phyloP scores from a whole-genome alignment of 495 filamentous ascomycete species.

The Xylaria curta region DNA sequence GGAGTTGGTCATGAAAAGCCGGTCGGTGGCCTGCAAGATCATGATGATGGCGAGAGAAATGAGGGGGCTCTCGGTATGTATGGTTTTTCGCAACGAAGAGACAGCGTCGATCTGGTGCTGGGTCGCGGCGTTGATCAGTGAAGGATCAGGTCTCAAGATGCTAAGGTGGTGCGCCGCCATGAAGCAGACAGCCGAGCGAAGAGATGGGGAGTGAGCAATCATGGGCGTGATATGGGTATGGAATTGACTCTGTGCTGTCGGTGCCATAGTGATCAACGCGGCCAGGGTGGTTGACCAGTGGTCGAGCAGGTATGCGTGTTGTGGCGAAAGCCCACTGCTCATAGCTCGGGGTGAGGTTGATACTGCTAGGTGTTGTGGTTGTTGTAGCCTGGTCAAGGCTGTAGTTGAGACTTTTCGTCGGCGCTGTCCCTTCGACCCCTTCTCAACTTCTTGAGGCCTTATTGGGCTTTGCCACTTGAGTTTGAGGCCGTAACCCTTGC shows the following conservation, averaged over 20 bases:
- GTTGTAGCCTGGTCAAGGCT: not conserved
- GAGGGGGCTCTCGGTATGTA: conserved; percentile 32
- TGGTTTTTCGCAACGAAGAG: conserved; percentile 33
- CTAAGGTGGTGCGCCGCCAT: conserved; percentile 41
- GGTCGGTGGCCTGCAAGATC: conserved; percentile 39
- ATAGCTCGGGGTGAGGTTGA: conserved; percentile 12
- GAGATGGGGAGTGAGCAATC: conserved; percentile 34
- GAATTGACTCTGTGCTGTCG: conserved; percentile 34
- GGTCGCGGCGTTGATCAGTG: conserved; percentile 33
- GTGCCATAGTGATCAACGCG: conserved; percentile 36
- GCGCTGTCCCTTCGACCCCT: conserved; percentile 19
- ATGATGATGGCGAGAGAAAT: conserved; percentile 39
- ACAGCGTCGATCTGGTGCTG: conserved; percentile 33
- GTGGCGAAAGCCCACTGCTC: conserved; percentile 17
- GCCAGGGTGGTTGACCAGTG: conserved; percentile 41
- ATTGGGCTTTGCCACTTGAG: conserved; percentile 36
- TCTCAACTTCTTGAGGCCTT: conserved; percentile 13
- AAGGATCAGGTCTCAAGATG: conserved; percentile 32
- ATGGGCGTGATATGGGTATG: conserved; percentile 40
- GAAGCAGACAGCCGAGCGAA: conserved; percentile 36
- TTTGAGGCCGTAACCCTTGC: conserved; percentile 40
- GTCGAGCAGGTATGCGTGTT: conserved; percentile 34
- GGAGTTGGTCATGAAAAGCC: conserved; percentile 37
- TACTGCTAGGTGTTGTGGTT: not conserved
- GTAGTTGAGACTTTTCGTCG: not conserved